phyloP scores from a whole-genome alignment of 139 green algal species.

The Chlorella sp. region DNA sequence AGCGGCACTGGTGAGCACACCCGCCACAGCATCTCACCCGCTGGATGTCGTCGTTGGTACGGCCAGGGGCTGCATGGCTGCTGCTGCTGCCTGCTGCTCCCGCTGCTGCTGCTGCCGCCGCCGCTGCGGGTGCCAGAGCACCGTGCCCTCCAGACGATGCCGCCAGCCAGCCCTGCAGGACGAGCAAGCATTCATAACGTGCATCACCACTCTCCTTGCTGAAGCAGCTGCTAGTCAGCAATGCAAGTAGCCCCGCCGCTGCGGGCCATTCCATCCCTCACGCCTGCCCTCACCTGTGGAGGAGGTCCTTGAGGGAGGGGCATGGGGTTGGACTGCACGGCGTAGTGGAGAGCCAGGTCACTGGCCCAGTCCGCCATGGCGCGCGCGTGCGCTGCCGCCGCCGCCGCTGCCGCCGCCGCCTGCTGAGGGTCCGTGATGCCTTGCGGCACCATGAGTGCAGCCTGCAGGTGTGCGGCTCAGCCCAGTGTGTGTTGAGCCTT shows the following conservation, averaged over 20 bases:
- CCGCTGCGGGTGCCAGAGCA: neutral
- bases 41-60: neutral
- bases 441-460: too few species aligned
- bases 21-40: neutral
- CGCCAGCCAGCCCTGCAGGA: neutral
- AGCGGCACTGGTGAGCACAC: neutral
- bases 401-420: conserved; percentile 6
- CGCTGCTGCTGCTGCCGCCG: too few species aligned
- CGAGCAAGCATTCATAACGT: neutral
- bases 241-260: too few species aligned
- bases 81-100: neutral
- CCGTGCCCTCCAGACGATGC: neutral
- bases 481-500: neutral
- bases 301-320: too few species aligned
- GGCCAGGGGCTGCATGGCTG: neutral
- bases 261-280: too few species aligned
- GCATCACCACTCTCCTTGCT: neutral
- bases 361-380: conserved; percentile 16
- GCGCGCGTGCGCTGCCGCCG: conserved; percentile 9
- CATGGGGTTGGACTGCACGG: too few species aligned
- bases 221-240: too few species aligned
- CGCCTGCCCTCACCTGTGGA: too few species aligned
- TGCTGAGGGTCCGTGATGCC: conserved; percentile 23
- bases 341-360: neutral
- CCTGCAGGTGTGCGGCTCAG: neutral